Percentiles rank a stretch among this genome's conserved stretches.
phyloP scores from a whole-genome alignment of 1,139 yeast genomes.

The Suhomyces anneliseae region DNA sequence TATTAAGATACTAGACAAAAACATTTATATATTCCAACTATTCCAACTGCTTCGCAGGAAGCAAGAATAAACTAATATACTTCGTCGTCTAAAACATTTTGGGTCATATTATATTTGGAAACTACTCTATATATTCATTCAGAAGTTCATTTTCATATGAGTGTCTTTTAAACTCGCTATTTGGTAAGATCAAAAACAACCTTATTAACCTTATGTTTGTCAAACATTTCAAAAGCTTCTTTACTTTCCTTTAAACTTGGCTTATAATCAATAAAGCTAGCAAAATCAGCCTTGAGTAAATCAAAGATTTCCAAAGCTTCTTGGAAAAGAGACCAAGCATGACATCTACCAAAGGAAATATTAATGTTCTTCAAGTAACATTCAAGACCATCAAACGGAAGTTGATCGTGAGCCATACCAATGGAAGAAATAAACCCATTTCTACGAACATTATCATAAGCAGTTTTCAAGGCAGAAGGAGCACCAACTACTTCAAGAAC shows the following conservation, averaged over 20 bases:
- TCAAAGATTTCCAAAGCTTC: constrained; percentile 55
- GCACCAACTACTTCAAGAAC: constrained; percentile 60
- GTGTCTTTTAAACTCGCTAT: not conserved
- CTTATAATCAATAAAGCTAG: constrained; percentile 47
- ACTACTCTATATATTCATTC: too few relatives aligned
- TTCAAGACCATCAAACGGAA: constrained; percentile 60
- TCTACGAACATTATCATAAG: constrained; percentile 55
- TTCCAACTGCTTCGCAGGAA: too few relatives aligned
- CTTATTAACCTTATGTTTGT: constrained; percentile 54
- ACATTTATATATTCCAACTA: too few relatives aligned
- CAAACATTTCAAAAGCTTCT: constrained; percentile 52
- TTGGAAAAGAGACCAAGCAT: constrained; percentile 56
- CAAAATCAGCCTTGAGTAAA: constrained; percentile 43
- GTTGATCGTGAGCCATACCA: constrained; percentile 61
- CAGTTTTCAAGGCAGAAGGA: constrained; percentile 48
- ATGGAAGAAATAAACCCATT: constrained; percentile 61
- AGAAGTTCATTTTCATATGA: too few relatives aligned
- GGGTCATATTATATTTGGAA: too few relatives aligned
- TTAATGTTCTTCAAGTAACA: constrained; percentile 59
- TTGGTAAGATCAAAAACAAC: constrained; percentile 44
- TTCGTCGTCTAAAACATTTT: too few relatives aligned
- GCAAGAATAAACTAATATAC: too few relatives aligned
- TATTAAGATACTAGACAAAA: too few relatives aligned
- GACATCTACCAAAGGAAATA: constrained; percentile 65
- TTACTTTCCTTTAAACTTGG: constrained; percentile 46